Evolutionary conservation across 805 yeast genomes (phyloP), one percentile per base, ranked within the genome.

Genomic region (Starmerella bombi): DNA sequence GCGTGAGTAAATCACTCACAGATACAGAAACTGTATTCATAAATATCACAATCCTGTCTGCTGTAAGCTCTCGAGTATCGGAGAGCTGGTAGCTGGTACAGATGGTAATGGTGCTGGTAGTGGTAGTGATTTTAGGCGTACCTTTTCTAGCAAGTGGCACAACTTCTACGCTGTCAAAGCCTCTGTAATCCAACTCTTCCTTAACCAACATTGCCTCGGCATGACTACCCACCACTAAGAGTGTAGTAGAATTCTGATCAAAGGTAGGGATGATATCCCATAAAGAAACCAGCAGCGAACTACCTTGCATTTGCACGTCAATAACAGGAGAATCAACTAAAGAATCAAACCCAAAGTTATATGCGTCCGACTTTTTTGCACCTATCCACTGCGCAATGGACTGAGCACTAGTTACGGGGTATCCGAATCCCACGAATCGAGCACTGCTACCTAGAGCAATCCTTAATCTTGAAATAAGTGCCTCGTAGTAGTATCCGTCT

Each of bases 311-410:
- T 50, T 74, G 29, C 2, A 41, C 19, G 6, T 38, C 39, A 12
- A 65, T 16, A 59, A 63, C 37, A 64, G 64, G 17, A 56, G 50
- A 3, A 71, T 65, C 34, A 80, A 52, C 48, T 68, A 77, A 17
- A 80, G 73, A 41, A 70, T 63, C 63, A 0, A 93, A 76, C 15
- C 74, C 69, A 55, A 80, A 85, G 52, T 84, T 85, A 63, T 67
- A 83, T 5, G 77, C 66, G 36, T 74, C 66, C 16, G 51, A 49
- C 51, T 74, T 77, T 1, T 68, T 50, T 20, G 80, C 77, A 2
- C 91, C 93, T 22, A 91, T 59, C 95, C 97, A 91, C 40, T 78
- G 82, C 1, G 81, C 88, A 43, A 86, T 59, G 48, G 83, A 94
- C 38, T 73, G 67, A 3, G 80, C 81, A 53, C 77, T 80, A 0